A percentile compares a stretch with the other conserved stretches of the same genome.
Conservation (phyloP, 495 filamentous ascomycete species). For the Penicillium lividum region DNA sequence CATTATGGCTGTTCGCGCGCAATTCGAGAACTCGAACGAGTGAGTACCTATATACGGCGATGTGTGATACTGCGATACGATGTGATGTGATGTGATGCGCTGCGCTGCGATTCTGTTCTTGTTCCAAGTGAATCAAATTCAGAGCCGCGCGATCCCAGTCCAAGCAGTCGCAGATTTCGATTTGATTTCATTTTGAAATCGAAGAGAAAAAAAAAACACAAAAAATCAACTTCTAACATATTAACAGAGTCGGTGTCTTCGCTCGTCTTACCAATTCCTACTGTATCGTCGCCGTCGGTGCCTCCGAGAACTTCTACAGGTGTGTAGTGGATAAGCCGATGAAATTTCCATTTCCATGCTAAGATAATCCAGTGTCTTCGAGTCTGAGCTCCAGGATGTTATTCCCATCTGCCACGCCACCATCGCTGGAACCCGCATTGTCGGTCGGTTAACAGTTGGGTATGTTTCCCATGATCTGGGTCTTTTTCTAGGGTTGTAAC, state of each 20-base stretch:
- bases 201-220: not conserved
- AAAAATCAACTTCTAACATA: constrained; percentile 5
- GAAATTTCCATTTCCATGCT: not conserved
- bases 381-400: constrained; percentile 94
- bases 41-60: constrained; percentile 42
- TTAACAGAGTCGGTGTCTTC: constrained; percentile 87
- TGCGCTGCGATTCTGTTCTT: not conserved
- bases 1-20: constrained; percentile 77
- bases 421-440: constrained; percentile 95
- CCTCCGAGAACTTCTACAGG: constrained; percentile 98
- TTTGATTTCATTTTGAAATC: too few species aligned
- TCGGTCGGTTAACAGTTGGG: constrained; percentile 94
- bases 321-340: constrained; percentile 25
- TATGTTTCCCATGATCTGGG: constrained; percentile 42
- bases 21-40: constrained; percentile 99
- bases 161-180: not conserved
- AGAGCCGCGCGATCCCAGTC: not conserved
- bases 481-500: not conserved
- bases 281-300: constrained; percentile 87
- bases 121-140: not conserved
- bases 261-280: constrained; percentile 95
- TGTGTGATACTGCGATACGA: too few species aligned
- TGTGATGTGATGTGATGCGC: not conserved
- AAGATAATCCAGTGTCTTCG: constrained; percentile 65
- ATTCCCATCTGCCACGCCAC: constrained; percentile 97